Evolutionary conservation across 352 stramenopile species (phyloP), one percentile per base, ranked within the genome.

Genomic region (Phytophthora lateralis): DNA sequence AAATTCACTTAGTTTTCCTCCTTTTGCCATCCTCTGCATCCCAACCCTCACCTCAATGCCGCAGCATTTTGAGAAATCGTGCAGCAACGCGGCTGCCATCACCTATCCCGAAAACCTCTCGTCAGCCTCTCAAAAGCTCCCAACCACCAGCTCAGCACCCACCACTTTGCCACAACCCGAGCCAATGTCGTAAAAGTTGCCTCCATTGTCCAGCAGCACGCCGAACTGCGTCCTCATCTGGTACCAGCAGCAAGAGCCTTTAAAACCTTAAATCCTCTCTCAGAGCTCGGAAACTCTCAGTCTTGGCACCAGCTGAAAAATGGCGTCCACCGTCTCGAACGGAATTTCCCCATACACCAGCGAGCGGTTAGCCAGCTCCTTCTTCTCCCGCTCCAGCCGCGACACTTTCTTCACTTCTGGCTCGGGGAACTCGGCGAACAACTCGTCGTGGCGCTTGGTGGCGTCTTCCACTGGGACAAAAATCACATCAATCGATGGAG

Each of bases 161-260:
- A 89, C 80, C 56, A 88, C 80, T 89, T 89, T 89, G 57, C 80
- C 80, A 46, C 80, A 89, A 14, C 80, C 80, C 9, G 80, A 89
- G 41, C 80, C 80, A 17, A 89, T 79, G 38, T 89, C 80, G 62
- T 89, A 89, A 52, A 89, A 89, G 37, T 80, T 84, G 18, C 80
- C 80, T 42, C 80, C 75, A 53, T 76, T 77, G 44, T 89, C 80
- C 44, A 89, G 64, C 44, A 89, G 44, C 17, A 81, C 66, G 18
- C 80, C 80, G 37, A 86, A 88, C 53, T 89, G 60, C 39, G 67
- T 62, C 8, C 80, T 76, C 77, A 89, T 82, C 80, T 89, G 21
- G 20, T 17, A 53, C 8, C 27, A 53, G 38, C 18, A 42, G 17
- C 10, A 26, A 49, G n/a, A 37, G 15, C 17, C 17, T 27, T n/a